Evolutionary conservation across 495 filamentous ascomycete species (phyloP), one percentile per base, ranked within the genome.

Genomic region (Entonaema liquescens): DNA sequence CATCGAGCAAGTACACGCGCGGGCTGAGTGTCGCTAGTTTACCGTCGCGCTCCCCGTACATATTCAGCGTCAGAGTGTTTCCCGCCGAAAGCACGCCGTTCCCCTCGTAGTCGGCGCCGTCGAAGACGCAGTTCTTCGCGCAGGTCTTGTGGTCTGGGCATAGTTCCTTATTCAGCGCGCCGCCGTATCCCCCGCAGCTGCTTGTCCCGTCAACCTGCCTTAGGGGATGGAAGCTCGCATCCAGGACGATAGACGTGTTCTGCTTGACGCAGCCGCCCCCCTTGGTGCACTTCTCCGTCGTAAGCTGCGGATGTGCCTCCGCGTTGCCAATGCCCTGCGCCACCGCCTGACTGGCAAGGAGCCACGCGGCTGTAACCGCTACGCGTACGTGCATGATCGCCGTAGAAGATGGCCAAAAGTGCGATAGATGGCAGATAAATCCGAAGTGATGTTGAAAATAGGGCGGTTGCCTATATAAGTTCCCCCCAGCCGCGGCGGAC

Each of bases 191-290:
- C 12, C 78, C 78, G 70, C 86, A 86, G 52, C 82, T 86, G 31
- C 82, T 86, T 70, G 83, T 85, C 55, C 82, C 81, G 36, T 77
- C 75, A 17, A 77, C 80, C 1, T 78, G 76, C 70, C 90, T 88
- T 26, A 88, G 73, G 86, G 86, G 88, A 25, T 88, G 84, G 84
- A 88, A 91, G 76, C 89, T 90, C 65, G 89, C 76, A 76, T 92
- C 90, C 38, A 91, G 80, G 31, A 89, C 87, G 54, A 92, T 77
- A 29, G 82, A 84, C 54, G 85, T 87, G 26, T 77, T 67, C 56
- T 82, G 75, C 35, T 80, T 78, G 26, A 82, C 82, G 79, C 89
- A 91, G 52, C 82, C 86, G 35, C 79, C 84, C 29, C 68, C 65
- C 33, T 71, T 77, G 12, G 83, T 82, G 77, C 89, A 92, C 52